These are phyloP conservation scores for Termitomyces sp. DNA, from an alignment of 768 basidiomycete genomes.

Conservation along the genomic window DNA sequence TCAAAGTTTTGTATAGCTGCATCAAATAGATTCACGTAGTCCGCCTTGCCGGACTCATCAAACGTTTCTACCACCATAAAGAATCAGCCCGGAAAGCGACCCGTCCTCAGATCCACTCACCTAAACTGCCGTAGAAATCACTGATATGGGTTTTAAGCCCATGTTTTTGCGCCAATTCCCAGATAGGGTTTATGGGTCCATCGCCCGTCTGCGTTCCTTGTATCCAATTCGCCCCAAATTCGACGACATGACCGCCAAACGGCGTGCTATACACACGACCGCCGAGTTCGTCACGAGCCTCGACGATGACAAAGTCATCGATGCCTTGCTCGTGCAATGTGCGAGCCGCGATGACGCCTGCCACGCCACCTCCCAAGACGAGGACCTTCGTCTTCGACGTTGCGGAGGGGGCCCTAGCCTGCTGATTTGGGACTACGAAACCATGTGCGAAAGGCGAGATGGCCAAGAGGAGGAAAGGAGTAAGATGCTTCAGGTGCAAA, in stretches of 20 bases:
- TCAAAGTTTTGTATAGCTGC: conserved; percentile 23
- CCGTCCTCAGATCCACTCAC: conserved; percentile 20
- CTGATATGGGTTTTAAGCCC: conserved; percentile 40
- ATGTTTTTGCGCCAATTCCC: conserved; percentile 50
- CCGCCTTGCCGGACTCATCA: conserved; percentile 42
- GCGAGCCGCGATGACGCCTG: conserved; percentile 62
- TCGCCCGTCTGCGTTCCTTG: conserved; percentile 42
- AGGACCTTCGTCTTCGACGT: conserved; percentile 30
- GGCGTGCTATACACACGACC: conserved; percentile 48
- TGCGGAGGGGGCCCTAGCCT: too few relatives aligned
- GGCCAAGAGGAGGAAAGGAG: background rate
- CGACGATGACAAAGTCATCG: conserved; percentile 55
- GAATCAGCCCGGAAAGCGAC: background rate
- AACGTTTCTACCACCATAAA: conserved; percentile 40
- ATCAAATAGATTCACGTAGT: conserved; percentile 41
- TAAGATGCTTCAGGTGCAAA: background rate
- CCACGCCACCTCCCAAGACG: conserved; percentile 62
- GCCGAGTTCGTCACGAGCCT: conserved; percentile 52
- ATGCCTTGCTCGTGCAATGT: conserved; percentile 50
- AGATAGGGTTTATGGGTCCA: conserved; percentile 57
- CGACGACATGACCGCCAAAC: conserved; percentile 47
- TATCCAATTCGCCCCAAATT: conserved; percentile 60
- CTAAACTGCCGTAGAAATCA: conserved; percentile 36
- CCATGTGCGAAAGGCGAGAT: background rate
- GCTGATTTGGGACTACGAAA: background rate